Conservation (phyloP, 257 asterid genomes). For the Solanum pennellii region DNA sequence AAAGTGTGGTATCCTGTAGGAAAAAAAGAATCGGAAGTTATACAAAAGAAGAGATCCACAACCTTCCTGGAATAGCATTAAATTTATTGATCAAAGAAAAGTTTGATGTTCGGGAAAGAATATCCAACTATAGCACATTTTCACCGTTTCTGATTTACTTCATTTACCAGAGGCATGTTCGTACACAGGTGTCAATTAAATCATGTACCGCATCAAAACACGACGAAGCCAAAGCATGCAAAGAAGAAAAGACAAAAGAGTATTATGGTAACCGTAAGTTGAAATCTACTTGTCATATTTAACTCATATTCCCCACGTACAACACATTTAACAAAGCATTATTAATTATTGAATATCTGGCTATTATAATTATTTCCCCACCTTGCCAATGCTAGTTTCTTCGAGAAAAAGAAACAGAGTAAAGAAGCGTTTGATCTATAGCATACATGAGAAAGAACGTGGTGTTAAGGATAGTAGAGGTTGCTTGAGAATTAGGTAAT, state of each 20-base stretch:
- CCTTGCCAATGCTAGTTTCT: background rate
- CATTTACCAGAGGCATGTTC: background rate
- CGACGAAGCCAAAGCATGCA: background rate
- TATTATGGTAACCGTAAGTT: background rate
- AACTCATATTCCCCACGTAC: background rate
- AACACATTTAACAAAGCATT: background rate
- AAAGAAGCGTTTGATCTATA: background rate
- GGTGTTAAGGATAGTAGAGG: background rate
- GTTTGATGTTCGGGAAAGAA: background rate
- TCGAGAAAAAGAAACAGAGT: background rate
- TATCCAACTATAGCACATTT: background rate
- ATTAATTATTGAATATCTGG: background rate
- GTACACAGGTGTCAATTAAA: background rate
- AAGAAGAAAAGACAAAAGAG: background rate
- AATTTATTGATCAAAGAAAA: background rate
- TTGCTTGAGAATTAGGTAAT: background rate
- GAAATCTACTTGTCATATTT: background rate
- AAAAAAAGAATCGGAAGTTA: slow-evolving; percentile 1
- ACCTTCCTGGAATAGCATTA: background rate
- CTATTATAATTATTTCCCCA: background rate
- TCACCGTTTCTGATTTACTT: background rate
- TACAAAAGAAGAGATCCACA: background rate
- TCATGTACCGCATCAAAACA: background rate
- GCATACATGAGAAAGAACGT: background rate
- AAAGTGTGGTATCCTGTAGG: slow-evolving; percentile 66